phyloP scores from a whole-genome alignment of 805 yeast species.

The Cyberlindnera mrakii region DNA sequence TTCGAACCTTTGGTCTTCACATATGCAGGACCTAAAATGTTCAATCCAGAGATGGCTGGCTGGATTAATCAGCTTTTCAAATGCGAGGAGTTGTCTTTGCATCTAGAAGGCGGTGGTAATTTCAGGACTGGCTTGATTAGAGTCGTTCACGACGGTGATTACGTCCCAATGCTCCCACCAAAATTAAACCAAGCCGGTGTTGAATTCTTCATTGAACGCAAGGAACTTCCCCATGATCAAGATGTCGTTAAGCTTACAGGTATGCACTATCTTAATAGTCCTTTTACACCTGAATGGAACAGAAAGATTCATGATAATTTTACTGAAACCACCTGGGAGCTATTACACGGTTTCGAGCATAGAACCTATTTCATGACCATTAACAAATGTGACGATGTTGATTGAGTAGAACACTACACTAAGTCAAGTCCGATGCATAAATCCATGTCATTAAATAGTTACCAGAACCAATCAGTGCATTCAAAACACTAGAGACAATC shows the following conservation, averaged over 20 bases:
- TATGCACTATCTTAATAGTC: not conserved
- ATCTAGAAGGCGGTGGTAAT: slow-evolving; percentile 11
- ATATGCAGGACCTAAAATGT: slow-evolving; percentile 64
- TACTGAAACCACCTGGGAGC: slow-evolving; percentile 4
- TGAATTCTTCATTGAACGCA: slow-evolving; percentile 27
- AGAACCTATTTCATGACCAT: slow-evolving; percentile 31
- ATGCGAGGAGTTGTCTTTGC: slow-evolving; percentile 25
- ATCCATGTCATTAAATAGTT: too few relatives aligned
- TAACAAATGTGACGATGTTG: slow-evolving; percentile 26
- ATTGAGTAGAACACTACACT: not conserved
- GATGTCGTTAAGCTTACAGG: slow-evolving; percentile 14
- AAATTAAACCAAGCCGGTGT: slow-evolving; percentile 28
- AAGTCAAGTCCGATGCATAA: too few relatives aligned
- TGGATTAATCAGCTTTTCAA: slow-evolving; percentile 51
- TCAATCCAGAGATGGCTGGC: slow-evolving; percentile 42
- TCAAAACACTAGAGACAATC: not conserved
- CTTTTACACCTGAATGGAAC: not conserved
- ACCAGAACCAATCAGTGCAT: too few relatives aligned
- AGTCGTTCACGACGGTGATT: slow-evolving; percentile 51
- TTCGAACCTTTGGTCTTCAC: slow-evolving; percentile 47
- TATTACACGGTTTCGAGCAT: slow-evolving; percentile 31
- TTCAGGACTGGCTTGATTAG: slow-evolving; percentile 39
- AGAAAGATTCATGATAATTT: not conserved
- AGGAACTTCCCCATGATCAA: slow-evolving; percentile 31
- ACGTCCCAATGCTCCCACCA: slow-evolving; percentile 58